A percentile compares a stretch with the other conserved stretches of the same genome.
Conservation (phyloP, 352 stramenopile genomes). For the Pythium guiyangense region DNA sequence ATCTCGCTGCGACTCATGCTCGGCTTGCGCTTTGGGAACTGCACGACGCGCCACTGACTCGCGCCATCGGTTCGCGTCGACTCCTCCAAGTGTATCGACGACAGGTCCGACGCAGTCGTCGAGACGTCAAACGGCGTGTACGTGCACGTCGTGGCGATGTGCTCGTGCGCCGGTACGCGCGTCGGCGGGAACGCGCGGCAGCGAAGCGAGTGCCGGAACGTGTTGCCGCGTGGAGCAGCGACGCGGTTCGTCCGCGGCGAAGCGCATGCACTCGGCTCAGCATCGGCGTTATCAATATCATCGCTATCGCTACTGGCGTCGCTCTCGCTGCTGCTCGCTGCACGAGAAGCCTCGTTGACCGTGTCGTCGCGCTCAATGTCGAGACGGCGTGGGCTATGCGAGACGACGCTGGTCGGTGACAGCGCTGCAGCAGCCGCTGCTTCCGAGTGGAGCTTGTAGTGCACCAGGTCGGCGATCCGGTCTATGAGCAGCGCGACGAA, state of each 20-base stretch:
- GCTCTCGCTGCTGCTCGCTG: not conserved
- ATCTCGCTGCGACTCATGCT: conserved; percentile 24
- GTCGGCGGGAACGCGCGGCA: conserved; percentile 35
- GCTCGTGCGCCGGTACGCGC: conserved; percentile 25
- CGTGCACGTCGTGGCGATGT: conserved; percentile 18
- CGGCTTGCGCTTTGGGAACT: conserved; percentile 34
- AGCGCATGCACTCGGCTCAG: not conserved
- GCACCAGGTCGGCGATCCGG: conserved; percentile 14
- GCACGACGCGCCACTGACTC: conserved; percentile 30
- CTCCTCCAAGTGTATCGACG: conserved; percentile 16
- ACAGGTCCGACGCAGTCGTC: conserved; percentile 11
- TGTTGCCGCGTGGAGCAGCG: conserved; percentile 8
- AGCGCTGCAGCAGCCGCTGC: not conserved
- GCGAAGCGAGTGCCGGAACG: conserved; percentile 34
- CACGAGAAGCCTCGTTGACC: not conserved
- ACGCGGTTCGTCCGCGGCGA: not conserved
- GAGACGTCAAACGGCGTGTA: conserved; percentile 36
- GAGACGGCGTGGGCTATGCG: not conserved
- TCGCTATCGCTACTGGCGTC: not conserved
- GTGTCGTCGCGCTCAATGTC: not conserved
- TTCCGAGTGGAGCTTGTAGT: conserved; percentile 17
- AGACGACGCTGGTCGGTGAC: not conserved
- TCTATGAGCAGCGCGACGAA: conserved; percentile 14
- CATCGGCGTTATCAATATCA: not conserved
- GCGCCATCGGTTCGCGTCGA: conserved; percentile 7